Evolutionary conservation across 371 early-diverging fungal genomes (phyloP).

Genomic region (Saksenaea vasiformis): DNA sequence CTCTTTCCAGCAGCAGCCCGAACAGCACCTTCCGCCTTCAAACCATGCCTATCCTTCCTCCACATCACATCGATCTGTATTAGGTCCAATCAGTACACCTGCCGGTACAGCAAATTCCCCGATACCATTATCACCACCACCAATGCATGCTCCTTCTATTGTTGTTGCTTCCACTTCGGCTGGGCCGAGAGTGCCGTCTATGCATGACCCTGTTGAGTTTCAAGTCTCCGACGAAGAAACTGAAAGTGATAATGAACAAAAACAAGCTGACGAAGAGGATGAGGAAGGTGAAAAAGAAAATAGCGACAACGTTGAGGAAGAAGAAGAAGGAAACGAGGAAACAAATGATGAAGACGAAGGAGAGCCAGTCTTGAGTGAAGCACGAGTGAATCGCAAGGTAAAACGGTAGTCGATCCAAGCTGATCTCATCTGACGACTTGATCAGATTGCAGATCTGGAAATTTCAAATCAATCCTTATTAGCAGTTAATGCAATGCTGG

Average conservation of each 20-base stretch:
- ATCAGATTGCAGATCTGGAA: conserved; percentile 57
- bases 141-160: neutral
- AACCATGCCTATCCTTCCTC: neutral
- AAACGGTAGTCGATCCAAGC: neutral
- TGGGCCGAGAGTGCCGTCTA: conserved; percentile 4
- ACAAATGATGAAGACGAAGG: conserved; percentile 24
- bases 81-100: conserved; percentile 5
- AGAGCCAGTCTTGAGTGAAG: conserved; percentile 34
- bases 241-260: conserved; percentile 25
- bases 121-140: neutral
- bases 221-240: conserved; percentile 5
- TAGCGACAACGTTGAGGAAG: conserved; percentile 25
- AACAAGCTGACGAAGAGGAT: conserved; percentile 22
- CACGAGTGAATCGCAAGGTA: conserved; percentile 50
- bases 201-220: conserved; percentile 2
- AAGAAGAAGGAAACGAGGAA: conserved; percentile 11
- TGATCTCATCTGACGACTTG: neutral
- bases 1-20: neutral
- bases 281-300: conserved; percentile 36
- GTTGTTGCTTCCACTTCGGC: neutral
- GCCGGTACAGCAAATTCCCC: neutral
- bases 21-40: neutral
- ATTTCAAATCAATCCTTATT: conserved; percentile 51
- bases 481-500: conserved; percentile 53
- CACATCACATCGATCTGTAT: conserved; percentile 1